Percentiles rank a stretch among this genome's conserved stretches.
Conservation (phyloP, 169 alveolate species). For the Plasmodium inui region DNA sequence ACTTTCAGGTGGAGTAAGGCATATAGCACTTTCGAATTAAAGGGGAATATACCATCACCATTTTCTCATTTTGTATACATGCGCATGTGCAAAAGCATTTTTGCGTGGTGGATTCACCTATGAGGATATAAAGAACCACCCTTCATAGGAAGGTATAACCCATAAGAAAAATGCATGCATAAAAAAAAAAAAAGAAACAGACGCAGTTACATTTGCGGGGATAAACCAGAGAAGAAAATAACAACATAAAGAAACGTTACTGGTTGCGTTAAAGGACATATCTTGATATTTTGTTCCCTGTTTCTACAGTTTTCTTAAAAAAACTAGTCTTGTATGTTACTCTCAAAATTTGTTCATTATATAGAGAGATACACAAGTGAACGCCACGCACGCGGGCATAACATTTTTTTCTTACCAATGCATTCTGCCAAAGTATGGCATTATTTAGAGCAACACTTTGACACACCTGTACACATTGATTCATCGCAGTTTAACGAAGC, state of each 20-base stretch:
- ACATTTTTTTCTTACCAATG: neutral
- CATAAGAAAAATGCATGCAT: neutral
- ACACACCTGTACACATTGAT: neutral
- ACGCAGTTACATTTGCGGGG: neutral
- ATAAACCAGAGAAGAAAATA: neutral
- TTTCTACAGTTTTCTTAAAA: neutral
- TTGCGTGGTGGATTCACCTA: neutral
- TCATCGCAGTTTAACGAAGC: neutral
- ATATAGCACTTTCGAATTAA: neutral
- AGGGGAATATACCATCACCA: neutral
- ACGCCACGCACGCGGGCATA: neutral
- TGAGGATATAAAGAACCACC: neutral
- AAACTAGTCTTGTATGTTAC: neutral
- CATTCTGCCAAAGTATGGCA: neutral
- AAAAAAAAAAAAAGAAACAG: neutral
- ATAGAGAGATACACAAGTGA: neutral
- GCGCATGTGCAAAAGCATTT: neutral
- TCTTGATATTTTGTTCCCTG: neutral
- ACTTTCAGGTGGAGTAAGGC: neutral
- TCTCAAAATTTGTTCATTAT: neutral
- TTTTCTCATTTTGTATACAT: neutral
- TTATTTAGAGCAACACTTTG: neutral
- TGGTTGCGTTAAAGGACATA: neutral
- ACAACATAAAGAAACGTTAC: neutral
- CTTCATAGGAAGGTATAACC: neutral